Percentiles rank a stretch among this genome's conserved stretches.
Conservation (phyloP, 2,329 filamentous ascomycete species). For the Diaporthe capsici region DNA sequence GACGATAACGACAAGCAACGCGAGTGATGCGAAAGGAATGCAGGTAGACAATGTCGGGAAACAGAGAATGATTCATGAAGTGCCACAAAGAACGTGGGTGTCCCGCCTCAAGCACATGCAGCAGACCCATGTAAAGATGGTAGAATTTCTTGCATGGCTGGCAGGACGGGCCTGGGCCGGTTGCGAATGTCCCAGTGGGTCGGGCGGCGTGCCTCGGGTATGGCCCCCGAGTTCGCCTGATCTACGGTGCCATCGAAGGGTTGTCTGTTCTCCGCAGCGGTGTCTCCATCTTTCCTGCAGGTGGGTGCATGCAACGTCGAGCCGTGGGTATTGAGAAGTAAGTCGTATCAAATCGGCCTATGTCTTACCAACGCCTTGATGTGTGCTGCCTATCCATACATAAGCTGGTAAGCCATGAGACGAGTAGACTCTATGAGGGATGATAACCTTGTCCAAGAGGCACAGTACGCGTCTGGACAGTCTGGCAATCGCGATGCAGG, state of each 20-base stretch:
- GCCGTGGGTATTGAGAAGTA: no score
- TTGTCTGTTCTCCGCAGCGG: neutral
- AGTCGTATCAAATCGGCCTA: neutral
- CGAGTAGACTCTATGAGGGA: neutral
- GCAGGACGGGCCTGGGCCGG: neutral
- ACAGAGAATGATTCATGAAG: neutral
- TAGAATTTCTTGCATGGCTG: neutral
- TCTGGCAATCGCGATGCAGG: neutral
- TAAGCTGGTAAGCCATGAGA: no score
- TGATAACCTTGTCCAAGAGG: neutral
- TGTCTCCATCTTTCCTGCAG: neutral
- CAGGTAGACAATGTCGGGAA: neutral
- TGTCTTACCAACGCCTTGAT: neutral
- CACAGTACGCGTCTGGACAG: no score
- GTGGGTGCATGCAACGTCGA: neutral
- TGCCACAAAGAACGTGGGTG: neutral
- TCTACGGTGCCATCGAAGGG: constrained; percentile 1
- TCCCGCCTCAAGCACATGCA: neutral
- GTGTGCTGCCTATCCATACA: neutral
- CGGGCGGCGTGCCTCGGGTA: neutral
- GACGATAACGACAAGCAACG: neutral
- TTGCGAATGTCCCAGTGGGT: neutral
- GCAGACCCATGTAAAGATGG: neutral
- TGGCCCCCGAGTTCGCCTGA: constrained; percentile 1
- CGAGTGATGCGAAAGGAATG: neutral